phyloP scores from a whole-genome alignment of 2,329 filamentous ascomycete species.

The Colletotrichum plurivorum region DNA sequence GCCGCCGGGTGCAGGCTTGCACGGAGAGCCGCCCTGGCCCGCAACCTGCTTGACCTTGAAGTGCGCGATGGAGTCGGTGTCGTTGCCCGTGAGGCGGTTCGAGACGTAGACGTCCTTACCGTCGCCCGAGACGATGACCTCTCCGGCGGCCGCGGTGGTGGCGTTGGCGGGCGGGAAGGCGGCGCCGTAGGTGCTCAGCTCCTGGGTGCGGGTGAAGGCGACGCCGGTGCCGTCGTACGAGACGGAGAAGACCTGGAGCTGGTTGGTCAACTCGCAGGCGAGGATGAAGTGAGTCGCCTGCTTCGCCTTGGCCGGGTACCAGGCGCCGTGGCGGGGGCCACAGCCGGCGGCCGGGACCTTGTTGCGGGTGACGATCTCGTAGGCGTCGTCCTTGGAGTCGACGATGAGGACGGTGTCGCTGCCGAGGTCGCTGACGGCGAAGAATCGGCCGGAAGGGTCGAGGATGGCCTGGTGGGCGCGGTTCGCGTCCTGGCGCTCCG shows the following conservation, averaged over 20 bases:
- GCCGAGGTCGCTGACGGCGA: constrained; percentile 64
- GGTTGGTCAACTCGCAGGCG: constrained; percentile 62
- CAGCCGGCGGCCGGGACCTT: constrained; percentile 54
- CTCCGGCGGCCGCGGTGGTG: constrained; percentile 59
- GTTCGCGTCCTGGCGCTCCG: constrained; percentile 48
- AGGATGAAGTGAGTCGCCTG: constrained; percentile 61
- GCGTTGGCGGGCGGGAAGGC: constrained; percentile 52
- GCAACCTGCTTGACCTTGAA: constrained; percentile 53
- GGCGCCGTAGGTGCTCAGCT: constrained; percentile 54
- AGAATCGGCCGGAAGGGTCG: constrained; percentile 64
- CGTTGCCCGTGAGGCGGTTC: constrained; percentile 63
- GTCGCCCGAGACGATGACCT: constrained; percentile 58
- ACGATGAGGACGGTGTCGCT: constrained; percentile 63
- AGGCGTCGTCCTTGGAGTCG: constrained; percentile 58
- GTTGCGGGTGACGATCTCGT: constrained; percentile 52
- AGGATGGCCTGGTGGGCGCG: constrained; percentile 64
- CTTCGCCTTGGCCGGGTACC: constrained; percentile 53
- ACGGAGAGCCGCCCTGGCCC: constrained; percentile 40
- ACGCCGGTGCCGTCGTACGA: constrained; percentile 54
- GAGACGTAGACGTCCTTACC: constrained; percentile 64
- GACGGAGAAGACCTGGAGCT: constrained; percentile 59
- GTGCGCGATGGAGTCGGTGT: constrained; percentile 63
- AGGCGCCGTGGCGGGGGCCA: constrained; percentile 66
- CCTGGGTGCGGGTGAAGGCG: constrained; percentile 53
- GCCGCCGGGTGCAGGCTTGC: constrained; percentile 45